These are phyloP conservation scores for Zea luxurians DNA, from an alignment of 176 grass and related monocot species.

Conservation along the genomic window DNA sequence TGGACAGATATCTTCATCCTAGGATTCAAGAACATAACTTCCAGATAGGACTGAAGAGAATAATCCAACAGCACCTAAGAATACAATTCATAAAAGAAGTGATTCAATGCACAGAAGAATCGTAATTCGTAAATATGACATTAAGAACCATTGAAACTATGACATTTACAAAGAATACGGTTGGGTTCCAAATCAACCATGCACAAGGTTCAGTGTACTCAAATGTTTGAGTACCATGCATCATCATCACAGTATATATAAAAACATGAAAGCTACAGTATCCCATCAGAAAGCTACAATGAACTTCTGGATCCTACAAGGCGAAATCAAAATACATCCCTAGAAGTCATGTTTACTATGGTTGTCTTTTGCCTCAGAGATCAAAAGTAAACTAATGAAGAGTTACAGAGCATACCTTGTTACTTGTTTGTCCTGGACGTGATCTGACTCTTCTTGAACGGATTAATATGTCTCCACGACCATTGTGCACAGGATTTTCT, in stretches of 20 bases:
- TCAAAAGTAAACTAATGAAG: not conserved
- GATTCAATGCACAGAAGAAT: constrained; percentile 22
- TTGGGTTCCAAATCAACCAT: constrained; percentile 23
- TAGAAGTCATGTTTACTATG: not conserved
- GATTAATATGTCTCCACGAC: constrained; percentile 71
- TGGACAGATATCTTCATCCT: constrained; percentile 82
- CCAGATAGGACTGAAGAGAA: constrained; percentile 82
- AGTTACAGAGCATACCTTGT: constrained; percentile 43
- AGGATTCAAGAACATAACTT: constrained; percentile 88
- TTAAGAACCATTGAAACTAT: constrained; percentile 5
- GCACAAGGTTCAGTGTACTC: constrained; percentile 1
- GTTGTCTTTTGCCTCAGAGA: not conserved
- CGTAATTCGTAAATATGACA: constrained; percentile 5
- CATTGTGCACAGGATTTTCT: constrained; percentile 33
- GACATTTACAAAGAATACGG: not conserved
- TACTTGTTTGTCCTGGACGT: constrained; percentile 63
- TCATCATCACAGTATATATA: constrained; percentile 1
- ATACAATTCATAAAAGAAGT: constrained; percentile 21
- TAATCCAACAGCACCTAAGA: constrained; percentile 83
- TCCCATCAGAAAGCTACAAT: not conserved
- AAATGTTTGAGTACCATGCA: constrained; percentile 27
- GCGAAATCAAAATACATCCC: not conserved
- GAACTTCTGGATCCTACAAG: not conserved
- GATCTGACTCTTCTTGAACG: constrained; percentile 74
- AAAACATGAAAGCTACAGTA: constrained; percentile 30